Base-by-base conservation (phyloP, 2,329 filamentous ascomycete genomes). In the Aspergillus sp. region DNA sequence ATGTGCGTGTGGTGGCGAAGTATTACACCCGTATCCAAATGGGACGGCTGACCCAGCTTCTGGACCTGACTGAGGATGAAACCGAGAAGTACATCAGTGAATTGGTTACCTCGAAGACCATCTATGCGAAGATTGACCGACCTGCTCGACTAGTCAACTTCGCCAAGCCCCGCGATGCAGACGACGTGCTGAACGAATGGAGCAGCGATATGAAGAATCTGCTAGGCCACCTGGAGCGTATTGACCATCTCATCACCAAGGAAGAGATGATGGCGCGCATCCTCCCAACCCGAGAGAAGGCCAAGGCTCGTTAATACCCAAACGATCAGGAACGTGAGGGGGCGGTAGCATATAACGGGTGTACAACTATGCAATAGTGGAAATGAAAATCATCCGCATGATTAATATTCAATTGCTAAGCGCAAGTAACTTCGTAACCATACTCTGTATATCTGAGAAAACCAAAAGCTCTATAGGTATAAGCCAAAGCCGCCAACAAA, bases 191-290 rank as follows among this genome's bases (percentile, higher is more conserved):
- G 70, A 99, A 99, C 72, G 95, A 99, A 78, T 99, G 95, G 95
- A 96, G 92, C 74, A 89, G 90, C 70, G 96, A 97, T 77, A 98
- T 96, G 91, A 96, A 95, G 88, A 93, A 88, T 71, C 78, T 96
- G 68, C 78, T 96, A 64, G 91, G 91, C 11, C 79, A 93, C 55
- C 73, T 96, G 71, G 92, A 96, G 82, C 85, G 92, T 62, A 96
- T 99, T 61, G 95, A 99, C 73, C 95, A 99, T 76, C 82, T 99
- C 69, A 99, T 99, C 71, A 99, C 96, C 55, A 98, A 98, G 83
- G 95, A 99, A 79, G 95, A 99, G 83, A 99, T 99, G 95, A 99
- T 99, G 95, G 95, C 95, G 41, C 85, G 93, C 59, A 98, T 99
- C 69, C 89, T 95, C 75, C 91, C 91, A 2, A 66, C 73, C 24